phyloP scores from a whole-genome alignment of 139 green algal genomes.

The Coelastrella sp. region DNA sequence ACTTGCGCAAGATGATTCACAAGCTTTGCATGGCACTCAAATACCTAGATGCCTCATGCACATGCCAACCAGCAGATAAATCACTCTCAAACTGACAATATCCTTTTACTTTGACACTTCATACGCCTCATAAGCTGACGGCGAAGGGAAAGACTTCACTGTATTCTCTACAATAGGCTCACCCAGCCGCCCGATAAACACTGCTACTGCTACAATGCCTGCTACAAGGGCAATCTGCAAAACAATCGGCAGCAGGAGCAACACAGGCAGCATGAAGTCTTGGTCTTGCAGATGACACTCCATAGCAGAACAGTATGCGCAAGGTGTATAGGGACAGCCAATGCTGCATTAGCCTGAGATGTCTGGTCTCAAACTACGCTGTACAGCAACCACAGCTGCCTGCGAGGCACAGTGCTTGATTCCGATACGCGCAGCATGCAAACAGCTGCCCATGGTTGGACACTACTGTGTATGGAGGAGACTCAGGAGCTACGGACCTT shows the following conservation, averaged over 20 bases:
- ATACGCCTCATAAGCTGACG: conserved; percentile 21
- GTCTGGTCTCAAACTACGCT: too few species aligned
- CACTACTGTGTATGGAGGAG: too few species aligned
- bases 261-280: not conserved
- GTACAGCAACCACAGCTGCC: too few species aligned
- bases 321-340: too few species aligned
- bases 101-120: not conserved
- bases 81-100: not conserved
- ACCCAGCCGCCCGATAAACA: conserved; percentile 23
- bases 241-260: not conserved
- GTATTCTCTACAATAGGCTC: conserved; percentile 41
- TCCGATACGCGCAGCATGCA: not conserved
- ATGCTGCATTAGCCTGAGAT: too few species aligned
- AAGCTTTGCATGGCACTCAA: too few species aligned
- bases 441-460: too few species aligned
- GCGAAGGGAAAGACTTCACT: conserved; percentile 41
- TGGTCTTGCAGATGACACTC: too few species aligned
- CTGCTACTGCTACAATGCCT: conserved; percentile 29
- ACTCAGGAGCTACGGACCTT: not conserved
- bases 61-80: not conserved
- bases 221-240: conserved; percentile 42
- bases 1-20: too few species aligned
- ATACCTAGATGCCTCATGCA: too few species aligned
- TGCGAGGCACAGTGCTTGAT: too few species aligned
- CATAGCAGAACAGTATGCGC: too few species aligned